A percentile compares a stretch with the other conserved stretches of the same genome.
phyloP scores from a whole-genome alignment of 1,284 basidiomycete species.

The Ceratobasidium sp. region DNA sequence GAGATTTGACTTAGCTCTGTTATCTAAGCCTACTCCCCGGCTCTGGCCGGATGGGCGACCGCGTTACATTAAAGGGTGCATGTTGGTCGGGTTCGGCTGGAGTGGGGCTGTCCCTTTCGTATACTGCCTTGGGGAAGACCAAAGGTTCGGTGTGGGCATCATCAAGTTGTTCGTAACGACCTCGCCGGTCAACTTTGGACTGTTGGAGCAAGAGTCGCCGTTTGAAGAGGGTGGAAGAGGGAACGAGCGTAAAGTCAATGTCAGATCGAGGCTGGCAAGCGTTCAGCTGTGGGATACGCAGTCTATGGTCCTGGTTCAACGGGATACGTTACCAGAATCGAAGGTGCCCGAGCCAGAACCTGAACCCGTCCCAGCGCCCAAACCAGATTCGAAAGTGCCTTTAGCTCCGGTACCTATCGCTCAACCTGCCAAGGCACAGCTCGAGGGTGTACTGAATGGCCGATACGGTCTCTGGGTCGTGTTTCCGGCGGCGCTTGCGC shows the following conservation, averaged over 20 bases:
- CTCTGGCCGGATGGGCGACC: too few relatives aligned
- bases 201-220: neutral
- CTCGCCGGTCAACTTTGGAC: neutral
- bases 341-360: neutral
- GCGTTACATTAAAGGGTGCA: too few relatives aligned
- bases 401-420: neutral
- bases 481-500: neutral
- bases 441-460: neutral
- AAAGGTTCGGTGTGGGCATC: neutral
- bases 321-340: too few relatives aligned
- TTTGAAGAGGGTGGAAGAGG: neutral
- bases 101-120: neutral
- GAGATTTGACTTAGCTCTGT: too few relatives aligned
- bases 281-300: slow-evolving; percentile 8
- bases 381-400: neutral
- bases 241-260: neutral
- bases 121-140: neutral
- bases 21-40: too few relatives aligned
- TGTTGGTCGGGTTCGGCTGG: neutral
- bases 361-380: neutral
- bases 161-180: slow-evolving; percentile 27
- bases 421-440: neutral
- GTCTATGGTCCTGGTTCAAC: neutral
- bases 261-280: neutral
- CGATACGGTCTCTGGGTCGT: neutral